These are phyloP conservation scores for Cystobasidiaceae sp. DNA, from an alignment of 1,284 basidiomycete genomes.

Conservation along the genomic window DNA sequence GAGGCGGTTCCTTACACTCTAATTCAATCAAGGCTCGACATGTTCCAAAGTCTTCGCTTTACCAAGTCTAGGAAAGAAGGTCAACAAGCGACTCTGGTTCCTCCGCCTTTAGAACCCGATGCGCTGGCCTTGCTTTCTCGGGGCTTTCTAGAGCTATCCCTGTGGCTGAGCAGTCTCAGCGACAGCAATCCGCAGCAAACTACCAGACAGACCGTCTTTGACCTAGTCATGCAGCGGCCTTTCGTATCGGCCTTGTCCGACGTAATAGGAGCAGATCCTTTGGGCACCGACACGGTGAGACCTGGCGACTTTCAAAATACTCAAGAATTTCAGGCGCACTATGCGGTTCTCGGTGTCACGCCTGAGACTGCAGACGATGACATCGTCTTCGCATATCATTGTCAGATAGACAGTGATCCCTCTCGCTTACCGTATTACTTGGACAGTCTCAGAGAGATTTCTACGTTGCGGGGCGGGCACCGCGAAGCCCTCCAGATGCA, in stretches of 20 bases:
- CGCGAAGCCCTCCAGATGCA: slow-evolving; percentile 21
- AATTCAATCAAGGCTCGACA: not conserved
- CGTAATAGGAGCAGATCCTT: not conserved
- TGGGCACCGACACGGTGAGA: not conserved
- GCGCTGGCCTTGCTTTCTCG: not conserved
- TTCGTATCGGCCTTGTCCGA: not conserved
- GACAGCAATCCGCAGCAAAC: not conserved
- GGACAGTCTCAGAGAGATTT: slow-evolving; percentile 9
- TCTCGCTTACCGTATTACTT: slow-evolving; percentile 1
- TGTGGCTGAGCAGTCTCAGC: not conserved
- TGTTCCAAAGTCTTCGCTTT: slow-evolving; percentile 9
- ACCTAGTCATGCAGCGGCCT: not conserved
- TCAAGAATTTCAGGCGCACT: not conserved
- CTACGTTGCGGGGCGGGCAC: not conserved
- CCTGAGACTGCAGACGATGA: slow-evolving; percentile 23
- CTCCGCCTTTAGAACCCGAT: not conserved
- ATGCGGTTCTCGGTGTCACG: slow-evolving; percentile 15
- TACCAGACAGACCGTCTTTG: not conserved
- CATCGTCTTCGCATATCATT: slow-evolving; percentile 14
- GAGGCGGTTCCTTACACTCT: not conserved
- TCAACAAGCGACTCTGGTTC: not conserved
- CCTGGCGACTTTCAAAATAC: not conserved
- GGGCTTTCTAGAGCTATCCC: slow-evolving; percentile 20
- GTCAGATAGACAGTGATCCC: slow-evolving; percentile 1
- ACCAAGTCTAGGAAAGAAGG: not conserved